Base-by-base conservation (phyloP, 345 rosid species). In the Bruguiera parviflora region DNA sequence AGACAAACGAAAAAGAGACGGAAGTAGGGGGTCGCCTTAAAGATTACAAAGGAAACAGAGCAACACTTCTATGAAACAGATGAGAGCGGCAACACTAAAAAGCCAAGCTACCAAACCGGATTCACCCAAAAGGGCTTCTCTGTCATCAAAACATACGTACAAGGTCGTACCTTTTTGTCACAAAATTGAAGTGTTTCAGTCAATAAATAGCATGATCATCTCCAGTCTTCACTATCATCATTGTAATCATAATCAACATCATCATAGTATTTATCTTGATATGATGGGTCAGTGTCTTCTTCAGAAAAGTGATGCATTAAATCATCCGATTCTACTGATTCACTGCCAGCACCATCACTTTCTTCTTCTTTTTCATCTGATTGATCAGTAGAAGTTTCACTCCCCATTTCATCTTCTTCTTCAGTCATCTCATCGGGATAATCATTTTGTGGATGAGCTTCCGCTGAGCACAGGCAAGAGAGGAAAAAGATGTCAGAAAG, bases 381-480 rank as follows among this genome's bases (percentile, higher is more conserved):
- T 19, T 49, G 71, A 18, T 51, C 27, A 9, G 11, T 15, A 24
- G 65, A 31, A 1, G 59, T 66, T 53, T 60, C 61, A 59, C 49
- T 52, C 8, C 18, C 21, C 11, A 19, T 46, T 27, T 66, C 76
- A 22, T 61, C 56, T 49, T 58, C 86, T 5, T 84, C 89, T 11
- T 79, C 88, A 32, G 85, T 81, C 53, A 39, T 59, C 80, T 91
- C 94, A 27, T 93, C 91, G 1, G 97, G 96, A 76, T 91, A 93
- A 47, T 93, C 92, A 72, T 86, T 91, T 62, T 61, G 73, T 43
- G 92, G 97, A 77, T 93, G 87, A 59, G 71, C 77, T 80, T 91
- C 98, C 65, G 89, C 98, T 91, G 85, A 68, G 28, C 69, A 68
- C 63, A 62, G 67, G 58, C 69, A 58, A 67, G 51, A 25, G 60